Percentiles rank a stretch among this genome's conserved stretches.
phyloP scores from a whole-genome alignment of 176 grass and related monocot species.

The Zea luxurians region DNA sequence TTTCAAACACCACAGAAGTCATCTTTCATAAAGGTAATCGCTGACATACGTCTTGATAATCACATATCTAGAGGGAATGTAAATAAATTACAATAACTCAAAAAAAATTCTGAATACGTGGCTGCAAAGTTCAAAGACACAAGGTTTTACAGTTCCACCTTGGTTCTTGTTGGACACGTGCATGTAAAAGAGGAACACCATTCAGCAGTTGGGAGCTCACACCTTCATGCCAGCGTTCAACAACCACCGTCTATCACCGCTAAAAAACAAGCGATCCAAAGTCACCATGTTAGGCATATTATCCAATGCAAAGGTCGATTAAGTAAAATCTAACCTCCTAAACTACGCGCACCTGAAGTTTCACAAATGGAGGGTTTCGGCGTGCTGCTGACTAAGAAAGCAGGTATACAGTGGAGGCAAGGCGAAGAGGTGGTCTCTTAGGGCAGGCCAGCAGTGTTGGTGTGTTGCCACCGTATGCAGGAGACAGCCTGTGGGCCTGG shows the following conservation, averaged over 20 bases:
- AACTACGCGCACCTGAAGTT: background rate
- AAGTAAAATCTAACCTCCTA: background rate
- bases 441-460: too few relatives aligned
- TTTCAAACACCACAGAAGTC: too few relatives aligned
- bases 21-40: too few relatives aligned
- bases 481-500: background rate
- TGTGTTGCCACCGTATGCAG: background rate
- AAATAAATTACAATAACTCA: too few relatives aligned
- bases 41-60: too few relatives aligned
- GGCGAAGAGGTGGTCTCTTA: too few relatives aligned
- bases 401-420: background rate
- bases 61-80: too few relatives aligned
- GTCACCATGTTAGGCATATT: background rate
- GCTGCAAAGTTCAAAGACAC: too few relatives aligned
- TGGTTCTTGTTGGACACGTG: too few relatives aligned
- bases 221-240: background rate
- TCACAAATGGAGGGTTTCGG: background rate
- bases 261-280: constrained; percentile 16
- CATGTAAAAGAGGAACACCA: too few relatives aligned
- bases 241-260: background rate
- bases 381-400: background rate
- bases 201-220: background rate
- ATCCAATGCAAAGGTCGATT: background rate
- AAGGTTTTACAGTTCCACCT: too few relatives aligned
- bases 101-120: too few relatives aligned